Conservation (phyloP, 345 rosid genomes). For the Cardamine occulta region DNA sequence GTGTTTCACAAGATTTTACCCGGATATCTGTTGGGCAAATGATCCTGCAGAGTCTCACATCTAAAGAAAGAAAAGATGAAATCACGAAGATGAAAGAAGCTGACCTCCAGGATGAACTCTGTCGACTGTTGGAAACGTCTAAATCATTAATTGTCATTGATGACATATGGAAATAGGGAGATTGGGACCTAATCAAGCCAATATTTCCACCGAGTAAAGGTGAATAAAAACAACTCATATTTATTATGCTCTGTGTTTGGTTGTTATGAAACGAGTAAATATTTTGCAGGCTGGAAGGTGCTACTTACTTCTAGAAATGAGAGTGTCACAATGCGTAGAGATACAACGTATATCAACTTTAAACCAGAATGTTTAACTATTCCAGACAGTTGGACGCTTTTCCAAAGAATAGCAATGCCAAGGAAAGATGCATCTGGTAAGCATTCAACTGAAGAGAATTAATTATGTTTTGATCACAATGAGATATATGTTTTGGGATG, state of each 20-base stretch:
- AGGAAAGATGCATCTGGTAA: slow-evolving; percentile 24
- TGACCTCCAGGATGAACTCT: background rate
- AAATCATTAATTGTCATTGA: background rate
- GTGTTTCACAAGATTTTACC: background rate
- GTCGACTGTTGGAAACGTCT: background rate
- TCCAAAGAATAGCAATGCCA: slow-evolving; percentile 17
- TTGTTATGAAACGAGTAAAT: too few species aligned
- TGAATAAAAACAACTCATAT: background rate
- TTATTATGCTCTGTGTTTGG: too few species aligned
- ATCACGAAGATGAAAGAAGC: background rate
- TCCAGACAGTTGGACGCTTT: slow-evolving; percentile 43
- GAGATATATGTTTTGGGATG: too few species aligned
- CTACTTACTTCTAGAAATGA: slow-evolving; percentile 48
- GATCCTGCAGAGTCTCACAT: background rate
- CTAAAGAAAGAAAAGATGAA: background rate
- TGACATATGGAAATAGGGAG: background rate
- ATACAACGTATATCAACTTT: slow-evolving; percentile 16
- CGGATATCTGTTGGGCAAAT: background rate
- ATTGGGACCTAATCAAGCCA: background rate
- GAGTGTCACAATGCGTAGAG: slow-evolving; percentile 4
- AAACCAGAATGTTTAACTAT: slow-evolving; percentile 7
- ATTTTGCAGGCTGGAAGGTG: background rate
- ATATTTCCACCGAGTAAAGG: background rate
- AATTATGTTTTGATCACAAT: too few species aligned
- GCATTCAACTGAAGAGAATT: background rate